phyloP scores from a whole-genome alignment of 345 rosid species.

The Raphanus sativus region DNA sequence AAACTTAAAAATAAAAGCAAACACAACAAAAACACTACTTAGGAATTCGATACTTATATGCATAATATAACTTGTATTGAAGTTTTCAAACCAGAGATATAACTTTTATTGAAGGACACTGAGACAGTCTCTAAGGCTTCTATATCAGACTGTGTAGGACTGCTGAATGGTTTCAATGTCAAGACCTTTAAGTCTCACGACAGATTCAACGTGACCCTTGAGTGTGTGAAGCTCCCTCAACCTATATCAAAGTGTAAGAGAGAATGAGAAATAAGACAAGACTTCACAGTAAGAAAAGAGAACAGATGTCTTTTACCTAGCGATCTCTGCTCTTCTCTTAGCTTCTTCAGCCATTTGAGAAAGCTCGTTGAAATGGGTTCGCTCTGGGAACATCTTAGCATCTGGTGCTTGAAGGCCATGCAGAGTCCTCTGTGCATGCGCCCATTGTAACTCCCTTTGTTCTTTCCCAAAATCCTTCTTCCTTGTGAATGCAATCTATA shows the following conservation, averaged over 20 bases:
- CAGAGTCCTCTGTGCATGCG: constrained; percentile 95
- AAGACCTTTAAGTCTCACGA: constrained; percentile 85
- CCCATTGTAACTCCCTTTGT: constrained; percentile 98
- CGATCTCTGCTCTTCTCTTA: constrained; percentile 95
- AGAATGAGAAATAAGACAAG: constrained; percentile 11
- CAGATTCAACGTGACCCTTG: constrained; percentile 97
- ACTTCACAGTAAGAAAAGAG: not conserved
- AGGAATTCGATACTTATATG: constrained; percentile 28
- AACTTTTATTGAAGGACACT: constrained; percentile 12
- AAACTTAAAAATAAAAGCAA: not conserved
- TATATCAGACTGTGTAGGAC: constrained; percentile 75
- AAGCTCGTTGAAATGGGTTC: constrained; percentile 81
- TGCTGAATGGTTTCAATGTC: constrained; percentile 98
- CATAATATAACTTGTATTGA: constrained; percentile 3
- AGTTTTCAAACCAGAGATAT: constrained; percentile 14
- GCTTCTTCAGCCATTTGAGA: constrained; percentile 98
- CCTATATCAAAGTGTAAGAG: constrained; percentile 45
- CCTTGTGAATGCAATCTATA: constrained; percentile 96
- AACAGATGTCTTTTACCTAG: constrained; percentile 80
- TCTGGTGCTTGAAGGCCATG: constrained; percentile 96
- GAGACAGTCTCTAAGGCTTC: not conserved
- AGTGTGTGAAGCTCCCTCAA: constrained; percentile 90
- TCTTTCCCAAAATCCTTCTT: constrained; percentile 97
- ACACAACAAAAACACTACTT: constrained; percentile 13
- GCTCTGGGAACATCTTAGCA: constrained; percentile 86